Evolutionary conservation across 257 asterid species (phyloP).

Genomic region (Solanum sitiens): DNA sequence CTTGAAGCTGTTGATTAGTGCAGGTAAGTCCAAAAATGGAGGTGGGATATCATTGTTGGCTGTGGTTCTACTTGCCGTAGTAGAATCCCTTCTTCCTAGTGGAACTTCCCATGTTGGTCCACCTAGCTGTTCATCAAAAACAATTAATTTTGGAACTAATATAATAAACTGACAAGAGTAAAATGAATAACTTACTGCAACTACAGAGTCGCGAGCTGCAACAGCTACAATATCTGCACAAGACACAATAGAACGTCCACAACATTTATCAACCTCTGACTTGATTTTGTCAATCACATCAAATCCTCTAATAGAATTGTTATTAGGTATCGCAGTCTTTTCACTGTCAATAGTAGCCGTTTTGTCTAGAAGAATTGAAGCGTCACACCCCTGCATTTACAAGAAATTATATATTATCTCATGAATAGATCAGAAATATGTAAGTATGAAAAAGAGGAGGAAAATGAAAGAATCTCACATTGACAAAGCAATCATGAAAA

Average conservation of each 20-base stretch:
- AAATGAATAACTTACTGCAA: background rate
- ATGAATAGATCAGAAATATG: background rate
- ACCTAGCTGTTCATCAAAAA: slow-evolving; percentile 16
- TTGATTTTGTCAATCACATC: background rate
- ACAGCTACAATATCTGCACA: background rate
- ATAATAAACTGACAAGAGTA: background rate
- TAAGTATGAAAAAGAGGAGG: too few species aligned
- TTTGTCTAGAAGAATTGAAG: slow-evolving; percentile 32
- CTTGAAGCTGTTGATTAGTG: slow-evolving; percentile 13
- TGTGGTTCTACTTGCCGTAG: slow-evolving; percentile 15
- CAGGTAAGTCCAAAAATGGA: slow-evolving; percentile 21
- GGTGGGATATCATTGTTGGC: slow-evolving; percentile 33
- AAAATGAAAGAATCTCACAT: too few species aligned
- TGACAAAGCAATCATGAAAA: too few species aligned
- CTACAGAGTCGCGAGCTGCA: slow-evolving; percentile 27
- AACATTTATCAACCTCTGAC: slow-evolving; percentile 1
- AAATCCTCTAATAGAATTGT: slow-evolving; percentile 33
- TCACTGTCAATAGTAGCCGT: slow-evolving; percentile 25
- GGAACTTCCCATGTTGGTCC: slow-evolving; percentile 40
- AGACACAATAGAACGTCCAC: background rate
- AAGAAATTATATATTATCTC: too few species aligned
- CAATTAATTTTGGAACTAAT: background rate
- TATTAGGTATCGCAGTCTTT: slow-evolving; percentile 27
- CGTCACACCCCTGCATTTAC: slow-evolving; percentile 38
- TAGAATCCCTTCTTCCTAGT: slow-evolving; percentile 46